These are phyloP conservation scores for Triticum aestivum DNA, from an alignment of 176 grass and related monocot species.

Conservation along the genomic window IWGSC_CS_RefSeq_v2.1 NC_057811.1:444635191-444635690, in stretches of 20 bases:
- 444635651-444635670: no score
- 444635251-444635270: slow-evolving; percentile 33
- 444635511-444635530: no score
- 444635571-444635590: no score
- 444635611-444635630: no score
- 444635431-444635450: not conserved
- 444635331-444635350: slow-evolving; percentile 60
- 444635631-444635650: no score
- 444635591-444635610: no score
- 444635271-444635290: slow-evolving; percentile 40
- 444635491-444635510: no score
- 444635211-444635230: slow-evolving; percentile 35
- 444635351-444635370: slow-evolving; percentile 39
- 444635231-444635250: slow-evolving; percentile 35
- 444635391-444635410: slow-evolving; percentile 29
- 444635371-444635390: slow-evolving; percentile 31
- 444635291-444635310: slow-evolving; percentile 39
- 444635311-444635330: slow-evolving; percentile 51
- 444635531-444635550: no score
- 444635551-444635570: no score
- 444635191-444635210: slow-evolving; percentile 42
- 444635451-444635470: not conserved
- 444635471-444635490: not conserved
- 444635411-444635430: slow-evolving; percentile 20
- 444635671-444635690: no score